phyloP scores from a whole-genome alignment of 805 yeast genomes.

The Cephaloascus albidus region DNA sequence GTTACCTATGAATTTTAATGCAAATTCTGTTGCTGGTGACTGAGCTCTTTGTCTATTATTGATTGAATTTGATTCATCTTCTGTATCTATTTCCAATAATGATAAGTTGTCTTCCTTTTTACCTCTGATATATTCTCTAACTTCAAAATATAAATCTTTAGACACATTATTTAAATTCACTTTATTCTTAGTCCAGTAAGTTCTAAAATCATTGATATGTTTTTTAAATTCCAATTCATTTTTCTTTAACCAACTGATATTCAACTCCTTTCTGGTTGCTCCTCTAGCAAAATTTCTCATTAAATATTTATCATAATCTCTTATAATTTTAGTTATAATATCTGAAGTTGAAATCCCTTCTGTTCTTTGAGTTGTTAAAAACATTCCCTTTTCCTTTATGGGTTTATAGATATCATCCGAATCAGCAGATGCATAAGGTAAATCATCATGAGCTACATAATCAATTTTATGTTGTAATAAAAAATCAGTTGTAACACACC shows the following conservation, averaged over 20 bases:
- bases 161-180: slow-evolving; percentile 62
- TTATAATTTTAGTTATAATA: slow-evolving; percentile 87
- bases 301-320: slow-evolving; percentile 93
- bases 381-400: slow-evolving; percentile 83
- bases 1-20: slow-evolving; percentile 53
- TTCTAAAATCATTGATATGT: slow-evolving; percentile 80
- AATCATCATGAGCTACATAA: slow-evolving; percentile 95
- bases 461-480: slow-evolving; percentile 74
- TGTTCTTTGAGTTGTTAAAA: slow-evolving; percentile 90
- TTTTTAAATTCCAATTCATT: slow-evolving; percentile 92
- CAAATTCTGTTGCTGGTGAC: slow-evolving; percentile 62
- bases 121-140: slow-evolving; percentile 60
- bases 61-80: slow-evolving; percentile 5
- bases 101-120: slow-evolving; percentile 19
- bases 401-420: slow-evolving; percentile 90
- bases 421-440: slow-evolving; percentile 87
- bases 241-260: slow-evolving; percentile 95
- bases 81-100: slow-evolving; percentile 16
- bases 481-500: slow-evolving; percentile 86
- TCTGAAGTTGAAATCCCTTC: slow-evolving; percentile 95
- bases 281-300: slow-evolving; percentile 98
- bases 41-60: slow-evolving; percentile 11
- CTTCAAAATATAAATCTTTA: slow-evolving; percentile 76
- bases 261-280: slow-evolving; percentile 91
- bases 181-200: slow-evolving; percentile 74